Percentiles rank a stretch among this genome's conserved stretches.
Evolutionary conservation across 352 stramenopile genomes (phyloP).

Genomic region (Blastocystis sp.): DNA sequence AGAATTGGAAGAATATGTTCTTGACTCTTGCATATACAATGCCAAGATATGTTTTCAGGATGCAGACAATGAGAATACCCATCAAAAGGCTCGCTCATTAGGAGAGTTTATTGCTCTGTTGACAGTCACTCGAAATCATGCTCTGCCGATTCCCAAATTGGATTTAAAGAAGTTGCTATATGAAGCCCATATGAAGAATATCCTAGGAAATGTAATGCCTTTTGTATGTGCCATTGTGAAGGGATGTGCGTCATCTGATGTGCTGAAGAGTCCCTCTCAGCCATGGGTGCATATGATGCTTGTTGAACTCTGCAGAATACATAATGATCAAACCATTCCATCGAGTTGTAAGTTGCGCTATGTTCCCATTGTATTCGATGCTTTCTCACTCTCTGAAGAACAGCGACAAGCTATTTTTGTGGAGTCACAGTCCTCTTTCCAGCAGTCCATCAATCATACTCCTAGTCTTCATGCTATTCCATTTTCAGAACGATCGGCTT

Average conservation of each 20-base stretch:
- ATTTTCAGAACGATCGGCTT: neutral
- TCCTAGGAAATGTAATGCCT: neutral
- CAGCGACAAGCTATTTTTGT: neutral
- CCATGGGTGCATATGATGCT: slow-evolving; percentile 7
- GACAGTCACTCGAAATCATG: neutral
- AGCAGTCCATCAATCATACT: neutral
- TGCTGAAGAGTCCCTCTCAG: neutral
- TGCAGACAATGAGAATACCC: neutral
- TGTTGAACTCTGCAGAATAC: neutral
- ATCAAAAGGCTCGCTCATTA: neutral
- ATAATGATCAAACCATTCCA: neutral
- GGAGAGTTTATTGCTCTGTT: neutral
- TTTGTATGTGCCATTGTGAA: neutral
- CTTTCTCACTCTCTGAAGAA: neutral
- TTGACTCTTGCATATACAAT: slow-evolving; percentile 8
- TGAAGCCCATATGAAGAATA: neutral
- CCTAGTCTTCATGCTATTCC: neutral
- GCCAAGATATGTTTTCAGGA: neutral
- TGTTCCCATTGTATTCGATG: neutral
- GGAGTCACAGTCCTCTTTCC: neutral
- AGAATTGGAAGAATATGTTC: neutral
- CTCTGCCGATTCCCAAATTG: neutral
- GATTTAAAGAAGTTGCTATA: neutral
- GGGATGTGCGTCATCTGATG: neutral
- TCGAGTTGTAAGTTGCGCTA: neutral